phyloP scores from a whole-genome alignment of 805 yeast species.

The Grigorovia yakushimaensis region DNA sequence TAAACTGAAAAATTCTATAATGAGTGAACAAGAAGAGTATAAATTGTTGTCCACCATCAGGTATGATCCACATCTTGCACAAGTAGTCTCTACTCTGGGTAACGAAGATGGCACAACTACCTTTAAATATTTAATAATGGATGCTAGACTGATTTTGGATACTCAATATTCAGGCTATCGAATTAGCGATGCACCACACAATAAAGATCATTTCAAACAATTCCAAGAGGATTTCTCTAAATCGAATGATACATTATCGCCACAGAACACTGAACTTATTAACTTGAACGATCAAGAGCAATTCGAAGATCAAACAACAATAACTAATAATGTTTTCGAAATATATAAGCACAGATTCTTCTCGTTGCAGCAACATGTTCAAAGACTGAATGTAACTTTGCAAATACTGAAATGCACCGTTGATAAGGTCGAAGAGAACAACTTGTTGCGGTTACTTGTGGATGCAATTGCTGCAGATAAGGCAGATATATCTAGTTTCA shows the following conservation, averaged over 20 bases:
- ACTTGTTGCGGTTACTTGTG: constrained; percentile 35
- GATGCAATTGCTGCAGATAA: constrained; percentile 23
- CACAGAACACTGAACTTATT: not conserved
- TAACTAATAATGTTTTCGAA: not conserved
- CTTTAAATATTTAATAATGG: not conserved
- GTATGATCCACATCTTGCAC: constrained; percentile 52
- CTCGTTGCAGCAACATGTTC: constrained; percentile 10
- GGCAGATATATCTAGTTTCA: constrained; percentile 5
- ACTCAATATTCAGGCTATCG: constrained; percentile 2
- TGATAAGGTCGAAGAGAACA: constrained; percentile 32
- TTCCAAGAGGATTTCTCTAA: not conserved
- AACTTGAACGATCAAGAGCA: not conserved
- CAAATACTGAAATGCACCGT: constrained; percentile 42
- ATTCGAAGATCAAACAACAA: not conserved
- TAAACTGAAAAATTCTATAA: too few relatives aligned
- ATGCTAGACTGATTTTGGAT: not conserved
- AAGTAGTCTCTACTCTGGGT: not conserved
- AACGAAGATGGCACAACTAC: not conserved
- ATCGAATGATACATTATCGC: not conserved
- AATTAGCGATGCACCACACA: not conserved
- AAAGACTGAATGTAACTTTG: constrained; percentile 46
- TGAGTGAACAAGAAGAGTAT: not conserved
- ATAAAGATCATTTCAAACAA: not conserved
- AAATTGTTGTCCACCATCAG: constrained; percentile 57
- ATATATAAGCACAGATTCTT: constrained; percentile 3